Percentiles rank a stretch among this genome's conserved stretches.
These are phyloP conservation scores for Conticribra weissflogii DNA, from an alignment of 108 stramenopile genomes.

Conservation along the genomic window DNA sequence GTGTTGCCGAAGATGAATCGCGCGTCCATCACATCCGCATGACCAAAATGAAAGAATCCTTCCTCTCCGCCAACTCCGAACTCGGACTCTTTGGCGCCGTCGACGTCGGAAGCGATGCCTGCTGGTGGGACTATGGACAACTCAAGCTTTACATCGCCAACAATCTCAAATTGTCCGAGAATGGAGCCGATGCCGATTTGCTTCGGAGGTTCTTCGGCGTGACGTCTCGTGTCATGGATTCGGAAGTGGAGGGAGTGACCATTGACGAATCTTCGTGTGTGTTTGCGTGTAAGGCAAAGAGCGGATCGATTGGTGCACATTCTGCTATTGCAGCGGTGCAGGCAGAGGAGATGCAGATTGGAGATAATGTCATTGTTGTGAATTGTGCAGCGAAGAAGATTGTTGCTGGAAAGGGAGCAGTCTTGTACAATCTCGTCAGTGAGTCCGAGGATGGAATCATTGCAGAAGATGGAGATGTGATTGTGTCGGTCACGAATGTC, in stretches of 20 bases:
- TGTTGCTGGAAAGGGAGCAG: constrained; percentile 83
- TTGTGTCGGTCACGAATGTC: constrained; percentile 87
- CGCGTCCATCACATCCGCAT: constrained; percentile 86
- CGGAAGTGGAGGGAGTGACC: constrained; percentile 47
- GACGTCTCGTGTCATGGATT: constrained; percentile 55
- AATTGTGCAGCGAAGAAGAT: constrained; percentile 96
- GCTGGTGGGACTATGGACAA: constrained; percentile 99
- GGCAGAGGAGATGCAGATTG: constrained; percentile 75
- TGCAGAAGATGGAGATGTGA: constrained; percentile 88
- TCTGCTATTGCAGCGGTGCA: constrained; percentile 83
- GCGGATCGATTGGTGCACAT: constrained; percentile 71
- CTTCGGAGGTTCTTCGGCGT: constrained; percentile 87
- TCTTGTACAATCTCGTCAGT: constrained; percentile 95
- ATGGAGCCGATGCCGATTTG: constrained; percentile 76
- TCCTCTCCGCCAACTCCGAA: constrained; percentile 51
- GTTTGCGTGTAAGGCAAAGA: constrained; percentile 71
- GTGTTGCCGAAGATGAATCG: constrained; percentile 67
- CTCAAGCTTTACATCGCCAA: constrained; percentile 94
- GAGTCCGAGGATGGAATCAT: constrained; percentile 79
- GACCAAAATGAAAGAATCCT: constrained; percentile 72
- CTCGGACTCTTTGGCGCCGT: constrained; percentile 96
- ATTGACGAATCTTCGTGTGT: constrained; percentile 65
- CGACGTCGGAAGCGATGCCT: constrained; percentile 94
- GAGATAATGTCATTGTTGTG: constrained; percentile 92
- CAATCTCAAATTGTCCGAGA: constrained; percentile 72